Evolutionary conservation across 2,329 filamentous ascomycete genomes (phyloP), one percentile per base, ranked within the genome.

Genomic region (Alternaria postmessia): DNA sequence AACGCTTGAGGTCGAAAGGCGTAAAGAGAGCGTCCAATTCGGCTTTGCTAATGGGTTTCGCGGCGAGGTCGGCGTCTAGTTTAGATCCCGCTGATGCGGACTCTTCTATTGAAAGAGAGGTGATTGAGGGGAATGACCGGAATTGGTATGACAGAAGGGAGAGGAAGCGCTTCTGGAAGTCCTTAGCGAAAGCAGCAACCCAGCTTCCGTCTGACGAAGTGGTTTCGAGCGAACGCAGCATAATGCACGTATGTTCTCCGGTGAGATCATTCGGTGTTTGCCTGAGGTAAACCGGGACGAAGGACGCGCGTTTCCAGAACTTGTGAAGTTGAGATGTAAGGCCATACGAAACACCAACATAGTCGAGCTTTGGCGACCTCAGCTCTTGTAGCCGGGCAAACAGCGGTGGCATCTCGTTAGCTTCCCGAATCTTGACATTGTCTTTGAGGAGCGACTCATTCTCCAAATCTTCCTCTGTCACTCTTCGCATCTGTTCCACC

Each of bases 261-360:
- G 96, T 99, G 46, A 99, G 85, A 58, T 98, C 95, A 75, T 98
- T 99, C 52, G 95, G 86, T 3, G 96, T 99, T 81, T 99, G 95
- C 34, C 95, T 88, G 14, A 99, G 86, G 73, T 99, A 99, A 0
- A 99, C 92, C 0, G 95, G 95, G 2, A 89, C 88, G 77, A 97
- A 99, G 1, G 85, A 84, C 16, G 91, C 88, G 36, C 91, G 90
- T 81, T 97, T 97, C 95, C 95, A 99, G 84, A 99, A 99, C 75
- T 92, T 96, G 82, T 97, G 95, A 14, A 99, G 87, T 14, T 88
- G 85, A 39, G 89, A 85, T 0, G 95, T 99, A 57, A 99, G 84
- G 54, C 95, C 96, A 76, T 96, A 99, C 73, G 92, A 96, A 51
- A 99, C 96, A 75, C 96, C 95, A 16, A 99, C 80, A 74, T 98